Base-by-base conservation (phyloP, 768 basidiomycete species). In the Lactifluus volemus region DNA sequence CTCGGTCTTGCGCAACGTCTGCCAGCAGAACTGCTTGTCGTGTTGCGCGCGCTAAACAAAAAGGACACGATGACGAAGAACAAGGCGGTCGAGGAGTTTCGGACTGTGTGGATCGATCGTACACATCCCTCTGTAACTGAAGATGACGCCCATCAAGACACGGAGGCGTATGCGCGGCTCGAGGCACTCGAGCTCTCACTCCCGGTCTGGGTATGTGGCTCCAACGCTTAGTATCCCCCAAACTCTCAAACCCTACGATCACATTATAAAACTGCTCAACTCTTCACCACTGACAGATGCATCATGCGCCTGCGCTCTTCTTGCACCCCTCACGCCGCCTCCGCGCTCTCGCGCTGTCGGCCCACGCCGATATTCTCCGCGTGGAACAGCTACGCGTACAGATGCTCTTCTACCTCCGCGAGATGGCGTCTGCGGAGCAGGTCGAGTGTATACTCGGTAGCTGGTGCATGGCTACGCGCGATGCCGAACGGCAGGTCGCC, bases 21-120 rank as follows among this genome's bases (percentile, higher is more conserved):
- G 4, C 90, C 91, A 0, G 81, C 93, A 2, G 92, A 93, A 30
- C 77, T 98, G 21, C 78, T 94, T 7, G 83, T 98, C 50, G 81
- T 93, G 2, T 78, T 98, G 55, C 76, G 92, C 52, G 81, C 82
- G 64, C 76, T 98, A 54, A 84, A 82, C 30, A 98, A 98, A 81
- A 96, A 96, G 75, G 92, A 95, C 59, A 80, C 81, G 30, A 80
- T 92, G 32, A 98, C 96, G 2, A 88, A 90, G 72, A 74, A 79
- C 21, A 84, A 86, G 67, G 95, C 92, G 0, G 74, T 98, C 63
- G 94, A 97, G 69, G 95, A 96, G 61, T 73, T 98, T 32, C 80
- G 83, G 66, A 69, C 74, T 8, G 78, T 71, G 2, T 92, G 89
- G 88, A 75, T 92, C 4, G 82, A 83, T 29, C 78, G 75, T 48